A percentile compares a stretch with the other conserved stretches of the same genome.
Conservation (phyloP, 169 alveolate genomes). For the Cryptosporidium viatorum region DNA sequence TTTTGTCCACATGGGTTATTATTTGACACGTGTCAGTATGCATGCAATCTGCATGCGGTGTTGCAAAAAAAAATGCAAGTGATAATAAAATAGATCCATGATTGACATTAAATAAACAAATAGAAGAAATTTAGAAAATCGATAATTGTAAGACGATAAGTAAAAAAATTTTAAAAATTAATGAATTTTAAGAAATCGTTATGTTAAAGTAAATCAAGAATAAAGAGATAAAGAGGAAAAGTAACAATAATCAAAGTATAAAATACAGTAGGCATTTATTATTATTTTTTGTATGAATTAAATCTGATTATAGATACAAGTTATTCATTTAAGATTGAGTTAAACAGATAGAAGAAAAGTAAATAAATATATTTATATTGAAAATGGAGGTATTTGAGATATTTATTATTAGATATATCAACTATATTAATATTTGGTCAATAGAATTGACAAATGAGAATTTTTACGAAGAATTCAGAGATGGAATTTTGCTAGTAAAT, state of each 20-base stretch:
- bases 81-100: constrained; percentile 28
- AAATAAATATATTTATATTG: not conserved
- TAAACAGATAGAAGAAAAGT: not conserved
- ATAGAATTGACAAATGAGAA: constrained; percentile 28
- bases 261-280: not conserved
- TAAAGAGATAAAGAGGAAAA: not conserved
- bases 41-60: constrained; percentile 18
- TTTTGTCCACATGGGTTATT: constrained; percentile 9
- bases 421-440: constrained; percentile 69
- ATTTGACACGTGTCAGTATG: constrained; percentile 17
- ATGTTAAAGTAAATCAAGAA: not conserved
- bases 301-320: not conserved
- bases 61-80: constrained; percentile 30
- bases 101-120: not conserved
- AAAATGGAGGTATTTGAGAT: constrained; percentile 52
- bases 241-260: not conserved
- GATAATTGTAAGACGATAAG: not conserved
- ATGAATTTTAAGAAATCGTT: not conserved
- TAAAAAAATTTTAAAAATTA: not conserved
- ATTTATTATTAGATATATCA: constrained; percentile 56
- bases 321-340: not conserved
- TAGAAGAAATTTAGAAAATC: not conserved
- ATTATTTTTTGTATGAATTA: not conserved
- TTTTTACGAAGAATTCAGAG: constrained; percentile 53
- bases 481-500: constrained; percentile 39